These are phyloP conservation scores for Phytopythium aichiense DNA, from an alignment of 352 stramenopile genomes.

Conservation along the genomic window DNA sequence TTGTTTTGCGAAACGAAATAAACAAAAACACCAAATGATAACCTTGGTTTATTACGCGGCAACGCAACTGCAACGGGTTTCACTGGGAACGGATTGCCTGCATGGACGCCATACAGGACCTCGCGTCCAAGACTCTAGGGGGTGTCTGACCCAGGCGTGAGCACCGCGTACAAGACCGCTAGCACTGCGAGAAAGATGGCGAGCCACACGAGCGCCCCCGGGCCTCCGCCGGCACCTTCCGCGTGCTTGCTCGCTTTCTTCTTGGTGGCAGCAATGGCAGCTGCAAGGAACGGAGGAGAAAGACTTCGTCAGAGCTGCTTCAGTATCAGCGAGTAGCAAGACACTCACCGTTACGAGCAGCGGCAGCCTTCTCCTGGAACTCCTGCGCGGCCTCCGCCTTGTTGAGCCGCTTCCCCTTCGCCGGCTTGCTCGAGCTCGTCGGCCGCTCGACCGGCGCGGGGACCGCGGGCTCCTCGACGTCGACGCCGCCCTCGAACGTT, in stretches of 20 bases:
- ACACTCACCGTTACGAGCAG: conserved; percentile 46
- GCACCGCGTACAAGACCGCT: conserved; percentile 16
- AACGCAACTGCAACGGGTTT: neutral
- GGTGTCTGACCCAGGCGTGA: neutral
- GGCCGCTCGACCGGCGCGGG: conserved; percentile 13
- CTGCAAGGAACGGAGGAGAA: conserved; percentile 12
- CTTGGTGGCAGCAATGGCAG: conserved; percentile 63
- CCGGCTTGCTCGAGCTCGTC: conserved; percentile 15
- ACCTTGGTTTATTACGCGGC: neutral
- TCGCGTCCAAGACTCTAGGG: neutral
- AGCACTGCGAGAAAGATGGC: conserved; percentile 38
- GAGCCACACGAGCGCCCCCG: conserved; percentile 31
- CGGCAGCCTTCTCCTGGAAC: conserved; percentile 40
- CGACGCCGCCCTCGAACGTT: conserved; percentile 59
- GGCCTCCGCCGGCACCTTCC: conserved; percentile 18
- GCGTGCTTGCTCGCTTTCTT: conserved; percentile 53
- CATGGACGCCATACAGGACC: neutral
- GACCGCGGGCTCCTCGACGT: conserved; percentile 35
- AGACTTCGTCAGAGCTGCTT: conserved; percentile 5
- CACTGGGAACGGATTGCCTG: neutral
- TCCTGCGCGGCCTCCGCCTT: conserved; percentile 25
- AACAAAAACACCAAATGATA: no score
- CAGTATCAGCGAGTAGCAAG: neutral
- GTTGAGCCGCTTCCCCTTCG: conserved; percentile 21
- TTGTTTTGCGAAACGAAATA: no score